phyloP scores from a whole-genome alignment of 176 grass and related monocot species.

The Zoysia pacifica region DNA sequence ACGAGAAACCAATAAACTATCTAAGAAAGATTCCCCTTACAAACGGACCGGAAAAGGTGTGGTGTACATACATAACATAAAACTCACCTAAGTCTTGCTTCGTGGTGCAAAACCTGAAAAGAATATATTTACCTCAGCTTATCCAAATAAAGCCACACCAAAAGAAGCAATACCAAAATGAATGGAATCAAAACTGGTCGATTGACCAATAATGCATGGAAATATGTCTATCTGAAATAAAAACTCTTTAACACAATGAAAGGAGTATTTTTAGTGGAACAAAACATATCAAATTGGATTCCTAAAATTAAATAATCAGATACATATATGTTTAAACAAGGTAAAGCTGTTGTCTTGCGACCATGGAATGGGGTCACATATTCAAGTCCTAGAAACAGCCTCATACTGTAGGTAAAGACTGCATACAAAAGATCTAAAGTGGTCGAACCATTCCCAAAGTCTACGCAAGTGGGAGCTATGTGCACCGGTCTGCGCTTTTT shows the following conservation, averaged over 20 bases:
- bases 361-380: no score
- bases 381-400: no score
- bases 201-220: not conserved
- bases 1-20: constrained; percentile 7
- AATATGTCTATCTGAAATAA: not conserved
- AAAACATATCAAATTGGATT: not conserved
- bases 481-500: no score
- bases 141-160: not conserved
- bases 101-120: constrained; percentile 66
- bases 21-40: constrained; percentile 21
- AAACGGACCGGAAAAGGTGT: not conserved
- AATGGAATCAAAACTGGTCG: not conserved
- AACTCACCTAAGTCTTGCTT: constrained; percentile 70
- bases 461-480: no score
- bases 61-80: constrained; percentile 22
- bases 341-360: no score
- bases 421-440: no score
- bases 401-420: no score
- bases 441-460: no score
- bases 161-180: not conserved
- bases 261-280: not conserved
- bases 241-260: not conserved
- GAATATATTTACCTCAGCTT: constrained; percentile 26
- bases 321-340: not conserved
- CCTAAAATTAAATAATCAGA: not conserved